Evolutionary conservation across 495 filamentous ascomycete species (phyloP).

Genomic region (Immersiella caudata): DNA sequence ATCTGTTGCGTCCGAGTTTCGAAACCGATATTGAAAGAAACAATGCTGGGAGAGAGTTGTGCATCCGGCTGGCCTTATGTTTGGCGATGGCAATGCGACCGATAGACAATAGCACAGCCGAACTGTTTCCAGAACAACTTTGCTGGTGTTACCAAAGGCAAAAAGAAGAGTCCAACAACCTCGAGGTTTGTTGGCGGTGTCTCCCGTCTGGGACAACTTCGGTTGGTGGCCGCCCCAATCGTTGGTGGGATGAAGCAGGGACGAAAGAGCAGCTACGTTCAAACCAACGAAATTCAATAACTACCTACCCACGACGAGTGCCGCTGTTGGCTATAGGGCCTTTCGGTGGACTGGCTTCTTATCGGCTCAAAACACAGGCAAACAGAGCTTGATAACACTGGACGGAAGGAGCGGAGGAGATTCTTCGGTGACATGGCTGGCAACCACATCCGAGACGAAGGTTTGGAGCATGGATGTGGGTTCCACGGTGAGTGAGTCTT

Average conservation of each 20-base stretch:
- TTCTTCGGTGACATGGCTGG: too few species aligned
- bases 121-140: background rate
- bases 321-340: background rate
- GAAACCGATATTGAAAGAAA: background rate
- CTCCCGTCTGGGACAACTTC: background rate
- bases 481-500: too few species aligned
- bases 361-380: background rate
- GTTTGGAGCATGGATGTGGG: too few species aligned
- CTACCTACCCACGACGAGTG: background rate
- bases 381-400: too few species aligned
- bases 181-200: background rate
- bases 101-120: background rate
- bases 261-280: background rate
- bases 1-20: background rate
- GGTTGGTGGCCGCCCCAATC: background rate
- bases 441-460: too few species aligned
- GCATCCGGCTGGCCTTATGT: background rate
- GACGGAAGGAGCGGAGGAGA: too few species aligned
- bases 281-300: background rate
- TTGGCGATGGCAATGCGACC: background rate
- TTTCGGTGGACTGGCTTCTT: background rate
- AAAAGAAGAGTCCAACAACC: background rate
- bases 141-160: background rate
- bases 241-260: background rate
- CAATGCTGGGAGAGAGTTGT: background rate